phyloP scores from a whole-genome alignment of 768 basidiomycete species.

The Lactarius vividus region DNA sequence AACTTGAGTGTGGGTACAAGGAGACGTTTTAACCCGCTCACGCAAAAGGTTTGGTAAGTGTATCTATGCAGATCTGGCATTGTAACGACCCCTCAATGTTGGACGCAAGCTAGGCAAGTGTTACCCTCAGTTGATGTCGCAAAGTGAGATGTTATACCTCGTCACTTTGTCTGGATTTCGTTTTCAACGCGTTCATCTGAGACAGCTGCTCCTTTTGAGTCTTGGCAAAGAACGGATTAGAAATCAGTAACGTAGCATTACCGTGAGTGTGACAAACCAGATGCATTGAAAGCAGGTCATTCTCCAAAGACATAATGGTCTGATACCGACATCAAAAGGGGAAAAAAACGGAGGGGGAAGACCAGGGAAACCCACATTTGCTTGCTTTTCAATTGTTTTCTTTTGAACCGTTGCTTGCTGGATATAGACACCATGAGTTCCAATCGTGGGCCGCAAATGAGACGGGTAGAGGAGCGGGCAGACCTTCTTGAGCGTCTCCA shows the following conservation, averaged over 20 bases:
- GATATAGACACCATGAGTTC: slow-evolving; percentile 13
- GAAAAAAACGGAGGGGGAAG: not conserved
- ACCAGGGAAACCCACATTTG: slow-evolving; percentile 40
- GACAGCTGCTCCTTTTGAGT: slow-evolving; percentile 45
- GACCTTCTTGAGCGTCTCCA: slow-evolving; percentile 53
- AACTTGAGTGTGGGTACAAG: slow-evolving; percentile 18
- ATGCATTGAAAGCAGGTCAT: slow-evolving; percentile 40
- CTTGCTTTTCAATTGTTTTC: slow-evolving; percentile 53
- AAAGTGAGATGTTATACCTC: slow-evolving; percentile 43
- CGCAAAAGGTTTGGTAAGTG: slow-evolving; percentile 63
- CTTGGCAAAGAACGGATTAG: slow-evolving; percentile 33
- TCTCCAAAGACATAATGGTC: slow-evolving; percentile 53
- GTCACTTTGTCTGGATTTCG: slow-evolving; percentile 50
- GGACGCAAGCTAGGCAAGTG: slow-evolving; percentile 44
- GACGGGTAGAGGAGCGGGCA: slow-evolving; percentile 10
- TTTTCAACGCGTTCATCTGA: slow-evolving; percentile 44
- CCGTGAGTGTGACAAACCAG: slow-evolving; percentile 35
- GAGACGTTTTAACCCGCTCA: slow-evolving; percentile 37
- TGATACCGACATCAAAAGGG: slow-evolving; percentile 27
- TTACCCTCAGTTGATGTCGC: not conserved
- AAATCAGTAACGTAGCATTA: not conserved
- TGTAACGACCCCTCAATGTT: slow-evolving; percentile 58
- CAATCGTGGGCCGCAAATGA: not conserved
- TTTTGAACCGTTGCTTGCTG: slow-evolving; percentile 45
- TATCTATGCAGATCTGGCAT: slow-evolving; percentile 79